A percentile compares a stretch with the other conserved stretches of the same genome.
These are phyloP conservation scores for Entonaema liquescens DNA, from an alignment of 495 filamentous ascomycete genomes.

Conservation along the genomic window DNA sequence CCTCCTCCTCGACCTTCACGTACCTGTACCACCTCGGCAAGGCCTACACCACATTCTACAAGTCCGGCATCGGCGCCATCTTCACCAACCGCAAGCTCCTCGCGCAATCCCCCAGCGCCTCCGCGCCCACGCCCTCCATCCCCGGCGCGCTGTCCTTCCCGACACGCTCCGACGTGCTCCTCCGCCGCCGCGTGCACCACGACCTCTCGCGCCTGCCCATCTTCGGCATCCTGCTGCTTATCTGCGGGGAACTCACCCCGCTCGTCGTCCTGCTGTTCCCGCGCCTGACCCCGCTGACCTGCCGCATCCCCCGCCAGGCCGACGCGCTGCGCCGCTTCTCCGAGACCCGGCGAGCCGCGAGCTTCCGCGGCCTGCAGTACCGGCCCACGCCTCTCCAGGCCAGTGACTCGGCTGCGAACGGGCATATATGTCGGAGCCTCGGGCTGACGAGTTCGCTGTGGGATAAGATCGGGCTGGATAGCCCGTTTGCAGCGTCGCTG, in stretches of 20 bases:
- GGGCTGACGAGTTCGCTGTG: conserved; percentile 44
- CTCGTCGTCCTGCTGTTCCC: conserved; percentile 73
- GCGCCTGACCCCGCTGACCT: conserved; percentile 76
- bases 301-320: conserved; percentile 79
- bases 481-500: conserved; percentile 24
- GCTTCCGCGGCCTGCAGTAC: conserved; percentile 49
- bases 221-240: conserved; percentile 74
- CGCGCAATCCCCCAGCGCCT: conserved; percentile 21
- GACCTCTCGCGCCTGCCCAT: conserved; percentile 78
- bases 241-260: conserved; percentile 88
- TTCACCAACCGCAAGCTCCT: conserved; percentile 67
- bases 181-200: conserved; percentile 68
- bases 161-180: conserved; percentile 45
- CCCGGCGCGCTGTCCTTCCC: conserved; percentile 33
- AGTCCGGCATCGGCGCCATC: conserved; percentile 78
- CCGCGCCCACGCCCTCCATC: conserved; percentile 29
- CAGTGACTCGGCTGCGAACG: conserved; percentile 6
- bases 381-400: not conserved
- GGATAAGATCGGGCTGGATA: conserved; percentile 44
- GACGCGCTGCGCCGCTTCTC: conserved; percentile 60
- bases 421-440: conserved; percentile 45
- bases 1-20: conserved; percentile 47
- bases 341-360: conserved; percentile 56
- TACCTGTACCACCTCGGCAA: conserved; percentile 63
- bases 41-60: conserved; percentile 82